Base-by-base conservation (phyloP, 2,329 filamentous ascomycete species). In the Epichloe hybrida region DNA sequence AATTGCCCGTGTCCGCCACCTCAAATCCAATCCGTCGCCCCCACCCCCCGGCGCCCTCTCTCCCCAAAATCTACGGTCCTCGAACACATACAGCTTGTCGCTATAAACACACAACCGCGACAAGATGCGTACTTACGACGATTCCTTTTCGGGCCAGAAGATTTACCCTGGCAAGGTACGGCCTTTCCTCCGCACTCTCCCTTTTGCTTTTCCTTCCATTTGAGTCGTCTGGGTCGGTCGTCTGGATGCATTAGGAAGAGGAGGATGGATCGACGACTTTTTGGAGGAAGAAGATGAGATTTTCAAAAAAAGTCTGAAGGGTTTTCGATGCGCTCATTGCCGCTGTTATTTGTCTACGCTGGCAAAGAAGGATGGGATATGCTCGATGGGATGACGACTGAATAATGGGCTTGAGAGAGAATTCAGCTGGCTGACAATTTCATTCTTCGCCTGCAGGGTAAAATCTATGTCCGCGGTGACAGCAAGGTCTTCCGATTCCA, bases 401-500 rank as follows among this genome's bases (percentile, higher is more conserved):
- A 17, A 37, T 2, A 3, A 17, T 11, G 20, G 13, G 11, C 1
- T 3, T 17, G n/a, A 1, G n/a, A 8, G 36, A 27, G 9, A 38
- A 8, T 12, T 12, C 23, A 9, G 17, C 41, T 36, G 13, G 44
- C 52, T 67, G 62, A 67, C 60, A 44, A 53, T 31, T 54, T 48
- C 38, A 20, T 55, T 13, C 4, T 8, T 48, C 48, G 57, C 52
- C 49, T 67, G 69, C 71, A 97, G 93, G 93, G 93, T 80, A 97
- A 97, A 82, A 86, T 98, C 79, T 98, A 91, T 80, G 80, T 98
- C 82, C 89, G 93, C 76, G 90, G 91, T 72, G 93, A 98, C 83
- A 95, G 87, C 89, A 98, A 97, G 83, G 84, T 97, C 81, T 98
- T 98, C 87, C 90, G 93, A 72, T 98, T 98, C 87, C 89, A 95